A percentile compares a stretch with the other conserved stretches of the same genome.
These are phyloP conservation scores for Chlorella sp. DNA, from an alignment of 139 green algal genomes.

Conservation along the genomic window DNA sequence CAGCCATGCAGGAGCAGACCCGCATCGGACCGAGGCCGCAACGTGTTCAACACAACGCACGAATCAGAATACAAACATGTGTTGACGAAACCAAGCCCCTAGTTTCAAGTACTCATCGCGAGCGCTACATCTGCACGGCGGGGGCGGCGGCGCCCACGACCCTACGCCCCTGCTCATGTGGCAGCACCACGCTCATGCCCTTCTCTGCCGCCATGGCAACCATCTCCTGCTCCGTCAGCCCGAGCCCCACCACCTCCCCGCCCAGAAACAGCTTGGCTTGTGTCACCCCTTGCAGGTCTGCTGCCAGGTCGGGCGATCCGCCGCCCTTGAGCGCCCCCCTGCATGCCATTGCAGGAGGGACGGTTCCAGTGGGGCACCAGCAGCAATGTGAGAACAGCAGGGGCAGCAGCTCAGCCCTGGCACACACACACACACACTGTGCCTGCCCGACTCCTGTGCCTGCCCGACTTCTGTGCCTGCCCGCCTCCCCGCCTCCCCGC, in stretches of 20 bases:
- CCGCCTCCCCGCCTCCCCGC: no score
- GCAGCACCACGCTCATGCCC: conserved; percentile 1
- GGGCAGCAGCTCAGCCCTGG: neutral
- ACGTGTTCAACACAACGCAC: no score
- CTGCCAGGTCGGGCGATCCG: neutral
- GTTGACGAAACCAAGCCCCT: no score
- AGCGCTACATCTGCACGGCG: neutral
- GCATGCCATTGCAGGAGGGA: neutral
- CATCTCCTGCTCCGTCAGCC: neutral
- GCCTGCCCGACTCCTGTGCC: neutral
- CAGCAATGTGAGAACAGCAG: neutral
- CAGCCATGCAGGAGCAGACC: neutral
- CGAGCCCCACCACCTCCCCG: neutral
- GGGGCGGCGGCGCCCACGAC: neutral
- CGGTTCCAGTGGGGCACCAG: neutral
- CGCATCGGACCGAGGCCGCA: neutral
- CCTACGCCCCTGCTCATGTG: neutral
- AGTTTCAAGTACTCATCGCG: no score
- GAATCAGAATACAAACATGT: no score
- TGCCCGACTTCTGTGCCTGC: no score
- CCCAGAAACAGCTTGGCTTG: neutral
- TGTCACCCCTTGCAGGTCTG: neutral
- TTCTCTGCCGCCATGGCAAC: neutral
- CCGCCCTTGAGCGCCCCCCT: neutral
- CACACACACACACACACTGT: neutral